Base-by-base conservation (phyloP, 352 stramenopile genomes). In the Globisporangium cederbergense region DNA sequence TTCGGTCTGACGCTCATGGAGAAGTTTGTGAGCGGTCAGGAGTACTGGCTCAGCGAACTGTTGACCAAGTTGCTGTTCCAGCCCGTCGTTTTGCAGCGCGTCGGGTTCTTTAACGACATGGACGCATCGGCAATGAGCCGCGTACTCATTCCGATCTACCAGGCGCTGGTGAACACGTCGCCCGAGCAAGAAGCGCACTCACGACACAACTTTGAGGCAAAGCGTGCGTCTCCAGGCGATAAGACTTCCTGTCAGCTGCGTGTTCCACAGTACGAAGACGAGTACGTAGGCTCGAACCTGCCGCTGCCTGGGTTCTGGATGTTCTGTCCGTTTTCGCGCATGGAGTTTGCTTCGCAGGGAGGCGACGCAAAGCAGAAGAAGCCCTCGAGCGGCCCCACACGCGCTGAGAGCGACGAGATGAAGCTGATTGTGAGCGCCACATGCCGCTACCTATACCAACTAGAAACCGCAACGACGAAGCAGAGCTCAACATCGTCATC, bases 341-440 rank as follows among this genome's bases (percentile, higher is more conserved):
- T 90, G 40, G 81, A 90, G 54, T 88, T 86, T 57, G 52, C 61
- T 9, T 59, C 51, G 4, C n/a, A 20, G 58, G 13, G 25, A 34
- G 34, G 28, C 3, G 40, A 46, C 40, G 40, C 40, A 46, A 36
- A 54, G 58, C 42, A 42, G 25, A 64, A 64, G 42, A 28, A 18
- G 25, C 42, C 32, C 16, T 20, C 36, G 4, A 56, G 20, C 20
- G 70, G 43, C 18, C 79, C 79, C 0, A 76, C 79, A 3, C 73
- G 71, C 10, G 77, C 82, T 0, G 73, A 89, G 65, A 83, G 71
- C 56, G 74, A 83, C 9, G 83, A 91, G 64, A 86, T 91, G 73
- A 88, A 86, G 69, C 66, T 91, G 5, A 82, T 91, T 38, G 73
- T 91, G 25, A 89, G 80, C 56, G 76, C 83, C 7, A 85, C 81